phyloP scores from a whole-genome alignment of 2,329 filamentous ascomycete genomes.

The Fusarium scirpi region DNA sequence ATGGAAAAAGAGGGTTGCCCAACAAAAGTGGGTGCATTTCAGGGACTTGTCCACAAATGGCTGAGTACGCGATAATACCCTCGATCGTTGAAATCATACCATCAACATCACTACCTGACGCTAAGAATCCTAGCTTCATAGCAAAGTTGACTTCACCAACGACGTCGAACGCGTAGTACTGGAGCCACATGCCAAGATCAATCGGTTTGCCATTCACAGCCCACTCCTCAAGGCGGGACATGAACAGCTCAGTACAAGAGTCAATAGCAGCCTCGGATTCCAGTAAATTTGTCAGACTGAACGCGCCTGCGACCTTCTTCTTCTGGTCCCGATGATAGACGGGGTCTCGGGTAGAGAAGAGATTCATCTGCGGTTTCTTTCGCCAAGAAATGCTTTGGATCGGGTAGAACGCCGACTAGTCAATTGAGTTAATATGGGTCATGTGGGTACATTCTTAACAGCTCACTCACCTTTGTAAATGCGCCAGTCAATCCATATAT shows the following conservation, averaged over 20 bases:
- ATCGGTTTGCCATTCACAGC: neutral
- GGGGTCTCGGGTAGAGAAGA: neutral
- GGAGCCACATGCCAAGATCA: constrained; percentile 32
- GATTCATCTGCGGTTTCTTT: neutral
- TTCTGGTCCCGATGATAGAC: neutral
- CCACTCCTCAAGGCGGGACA: neutral
- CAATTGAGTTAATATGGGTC: fast-evolving
- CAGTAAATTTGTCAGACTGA: neutral
- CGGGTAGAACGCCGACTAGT: neutral
- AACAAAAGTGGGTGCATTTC: neutral
- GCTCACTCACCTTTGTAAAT: neutral
- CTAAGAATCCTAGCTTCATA: neutral
- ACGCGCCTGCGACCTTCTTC: neutral
- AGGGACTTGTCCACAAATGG: neutral
- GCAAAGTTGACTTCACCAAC: constrained; percentile 11
- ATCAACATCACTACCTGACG: neutral
- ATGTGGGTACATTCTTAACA: fast-evolving
- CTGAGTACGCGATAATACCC: neutral
- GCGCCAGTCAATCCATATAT: neutral
- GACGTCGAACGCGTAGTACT: constrained; percentile 41
- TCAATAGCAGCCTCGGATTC: neutral
- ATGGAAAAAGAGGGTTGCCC: neutral
- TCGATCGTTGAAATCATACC: neutral
- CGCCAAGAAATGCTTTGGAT: constrained; percentile 1
- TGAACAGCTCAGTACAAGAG: neutral